These are phyloP conservation scores for Stereum hirsutum DNA, from an alignment of 1,284 basidiomycete genomes.

Conservation along the genomic window DNA sequence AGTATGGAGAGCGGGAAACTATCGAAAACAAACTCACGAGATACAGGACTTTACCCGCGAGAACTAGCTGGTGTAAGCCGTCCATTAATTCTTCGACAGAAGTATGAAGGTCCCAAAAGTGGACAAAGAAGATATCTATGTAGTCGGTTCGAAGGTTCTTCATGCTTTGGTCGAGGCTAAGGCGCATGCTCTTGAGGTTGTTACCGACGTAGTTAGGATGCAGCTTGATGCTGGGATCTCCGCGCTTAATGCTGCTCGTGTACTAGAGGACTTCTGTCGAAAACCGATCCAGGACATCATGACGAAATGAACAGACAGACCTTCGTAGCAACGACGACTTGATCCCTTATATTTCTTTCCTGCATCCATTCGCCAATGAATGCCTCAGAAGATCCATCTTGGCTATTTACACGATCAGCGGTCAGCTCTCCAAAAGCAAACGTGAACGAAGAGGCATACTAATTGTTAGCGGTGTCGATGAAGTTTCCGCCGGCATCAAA, in stretches of 20 bases:
- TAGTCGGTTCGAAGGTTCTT: slow-evolving; percentile 34
- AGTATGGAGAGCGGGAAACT: neutral
- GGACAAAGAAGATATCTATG: slow-evolving; percentile 25
- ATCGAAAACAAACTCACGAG: slow-evolving; percentile 19
- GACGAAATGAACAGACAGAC: slow-evolving; percentile 10
- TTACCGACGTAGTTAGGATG: slow-evolving; percentile 27
- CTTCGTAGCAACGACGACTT: slow-evolving; percentile 38
- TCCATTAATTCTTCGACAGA: slow-evolving; percentile 30
- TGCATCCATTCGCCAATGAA: slow-evolving; percentile 41
- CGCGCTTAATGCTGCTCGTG: slow-evolving; percentile 18
- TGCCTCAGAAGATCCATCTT: slow-evolving; percentile 29
- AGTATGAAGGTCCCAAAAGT: slow-evolving; percentile 25
- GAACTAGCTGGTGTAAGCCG: slow-evolving; percentile 6
- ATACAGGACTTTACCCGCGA: slow-evolving; percentile 30
- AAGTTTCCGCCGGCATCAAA: slow-evolving; percentile 43
- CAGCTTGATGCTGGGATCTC: slow-evolving; percentile 13
- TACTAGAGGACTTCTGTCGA: slow-evolving; percentile 15
- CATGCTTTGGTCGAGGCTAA: slow-evolving; percentile 10
- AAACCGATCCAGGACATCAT: neutral
- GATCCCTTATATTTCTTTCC: slow-evolving; percentile 30
- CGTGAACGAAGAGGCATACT: slow-evolving; percentile 21
- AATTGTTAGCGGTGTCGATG: slow-evolving; percentile 44
- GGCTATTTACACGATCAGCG: too few species aligned
- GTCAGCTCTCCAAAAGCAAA: too few species aligned
- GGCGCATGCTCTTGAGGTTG: neutral